Evolutionary conservation across 306 rosid species (phyloP), one percentile per base, ranked within the genome.

Genomic region (Cucumis cinereus): DNA sequence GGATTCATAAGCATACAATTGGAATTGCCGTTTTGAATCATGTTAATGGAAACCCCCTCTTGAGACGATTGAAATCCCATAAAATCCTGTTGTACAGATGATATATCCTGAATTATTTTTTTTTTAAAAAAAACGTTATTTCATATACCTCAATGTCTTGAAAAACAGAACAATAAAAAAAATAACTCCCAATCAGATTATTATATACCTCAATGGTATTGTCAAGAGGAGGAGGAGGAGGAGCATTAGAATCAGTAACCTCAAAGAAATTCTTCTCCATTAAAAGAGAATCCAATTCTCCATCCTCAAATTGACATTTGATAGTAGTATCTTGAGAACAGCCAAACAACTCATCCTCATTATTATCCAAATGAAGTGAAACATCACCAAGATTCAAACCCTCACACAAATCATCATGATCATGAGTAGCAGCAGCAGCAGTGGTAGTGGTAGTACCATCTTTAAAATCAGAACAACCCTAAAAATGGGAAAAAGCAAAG

Each of bases 81-180:
- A 78, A 76, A 81, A 58, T 91, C 90, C 84, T 83, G 90, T 70
- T 81, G 92, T 35, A 77, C 80, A 33, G 89, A 70, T 26, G 93
- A 84, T 54, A 92, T 84, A 50, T 87, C 94, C 98, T 93, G 77
- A 79, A 41, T 11, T 47, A 70, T n/a, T n/a, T n/a, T n/a, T n/a
- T n/a, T n/a, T n/a, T n/a, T 41, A 17, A 71, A 28, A 10, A 33
- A 6, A 30, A 3, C 4, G 35, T 30, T 5, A 30, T 30, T 30
- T 3, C 35, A 30, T 30, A 3, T 30, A 30, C 35, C 35, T 30
- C 35, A 30, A 30, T 30, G 35, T 36, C 47, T 49, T 43, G 14
- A 43, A 43, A 43, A 10, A 43, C 0, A 43, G 15, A 43, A 43
- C 0, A 9, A n/a, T n/a, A 13, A 45, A 45, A 45, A 45, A 45